These are phyloP conservation scores for Parietaria judaica DNA, from an alignment of 306 rosid genomes.

Conservation along the genomic window DNA sequence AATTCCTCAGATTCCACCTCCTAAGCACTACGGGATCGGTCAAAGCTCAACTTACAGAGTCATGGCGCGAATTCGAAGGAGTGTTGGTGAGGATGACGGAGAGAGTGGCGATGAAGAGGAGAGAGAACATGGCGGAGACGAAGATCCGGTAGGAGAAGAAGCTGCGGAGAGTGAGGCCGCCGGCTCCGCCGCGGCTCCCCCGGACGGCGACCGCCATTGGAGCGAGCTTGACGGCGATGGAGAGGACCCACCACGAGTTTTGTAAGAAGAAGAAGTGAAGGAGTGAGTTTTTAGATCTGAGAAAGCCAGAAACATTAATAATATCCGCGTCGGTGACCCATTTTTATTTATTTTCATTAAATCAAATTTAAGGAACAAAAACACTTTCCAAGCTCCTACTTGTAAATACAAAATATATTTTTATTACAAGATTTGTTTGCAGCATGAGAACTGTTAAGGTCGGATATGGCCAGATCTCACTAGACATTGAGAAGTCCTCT, in stretches of 20 bases:
- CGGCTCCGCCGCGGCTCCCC: constrained; percentile 65
- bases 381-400: no score
- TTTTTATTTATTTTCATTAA: background rate
- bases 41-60: constrained; percentile 49
- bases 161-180: constrained; percentile 62
- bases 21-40: constrained; percentile 12
- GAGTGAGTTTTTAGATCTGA: constrained; percentile 4
- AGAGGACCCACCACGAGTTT: no score
- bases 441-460: no score
- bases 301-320: background rate
- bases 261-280: background rate
- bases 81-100: constrained; percentile 61
- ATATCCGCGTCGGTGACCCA: background rate
- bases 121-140: constrained; percentile 81
- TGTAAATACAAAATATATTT: no score
- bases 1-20: constrained; percentile 1
- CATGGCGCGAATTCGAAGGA: constrained; percentile 54
- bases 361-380: no score
- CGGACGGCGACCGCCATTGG: constrained; percentile 87
- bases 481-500: no score
- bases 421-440: no score
- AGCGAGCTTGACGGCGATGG: constrained; percentile 4
- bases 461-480: no score
- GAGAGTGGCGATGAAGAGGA: constrained; percentile 85
- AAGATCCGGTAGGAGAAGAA: constrained; percentile 95